Conservation (phyloP, 352 stramenopile genomes). For the Stephanocyclus meneghinianus region DNA sequence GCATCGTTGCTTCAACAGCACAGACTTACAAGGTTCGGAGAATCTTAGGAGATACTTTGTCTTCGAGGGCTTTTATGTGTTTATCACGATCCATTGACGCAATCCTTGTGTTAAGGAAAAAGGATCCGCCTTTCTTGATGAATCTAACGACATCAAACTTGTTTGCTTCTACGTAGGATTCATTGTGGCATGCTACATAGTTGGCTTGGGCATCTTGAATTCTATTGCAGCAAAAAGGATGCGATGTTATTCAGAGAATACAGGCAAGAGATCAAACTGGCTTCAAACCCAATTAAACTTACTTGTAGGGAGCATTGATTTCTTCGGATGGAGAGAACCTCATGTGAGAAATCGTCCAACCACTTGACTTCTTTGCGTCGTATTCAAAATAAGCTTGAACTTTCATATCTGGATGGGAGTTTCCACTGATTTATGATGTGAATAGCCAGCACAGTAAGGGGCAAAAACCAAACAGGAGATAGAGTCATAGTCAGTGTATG, state of each 20-base stretch:
- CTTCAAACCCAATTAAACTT: not conserved
- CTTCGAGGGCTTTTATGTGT: constrained; percentile 64
- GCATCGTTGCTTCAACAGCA: not conserved
- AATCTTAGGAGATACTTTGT: constrained; percentile 69
- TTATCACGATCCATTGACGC: constrained; percentile 56
- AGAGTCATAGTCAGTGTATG: not conserved
- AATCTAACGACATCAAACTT: constrained; percentile 81
- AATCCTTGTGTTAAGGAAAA: constrained; percentile 78
- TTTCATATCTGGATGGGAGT: constrained; percentile 61
- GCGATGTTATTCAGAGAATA: constrained; percentile 10
- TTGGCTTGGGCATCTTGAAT: constrained; percentile 68
- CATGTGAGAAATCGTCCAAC: constrained; percentile 76
- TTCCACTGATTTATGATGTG: constrained; percentile 22
- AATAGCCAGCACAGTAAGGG: not conserved
- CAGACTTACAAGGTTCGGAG: constrained; percentile 46
- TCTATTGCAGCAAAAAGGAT: constrained; percentile 20
- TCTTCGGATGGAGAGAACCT: constrained; percentile 54
- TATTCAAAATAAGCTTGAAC: constrained; percentile 81
- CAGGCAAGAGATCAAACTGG: not conserved
- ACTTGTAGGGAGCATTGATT: constrained; percentile 52
- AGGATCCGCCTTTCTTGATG: constrained; percentile 63
- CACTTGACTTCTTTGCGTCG: constrained; percentile 78
- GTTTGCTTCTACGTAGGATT: constrained; percentile 71
- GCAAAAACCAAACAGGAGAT: not conserved
- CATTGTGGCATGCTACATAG: constrained; percentile 81